Percentiles rank a stretch among this genome's conserved stretches.
phyloP scores from a whole-genome alignment of 768 basidiomycete genomes.

The Suillus hirtellus region DNA sequence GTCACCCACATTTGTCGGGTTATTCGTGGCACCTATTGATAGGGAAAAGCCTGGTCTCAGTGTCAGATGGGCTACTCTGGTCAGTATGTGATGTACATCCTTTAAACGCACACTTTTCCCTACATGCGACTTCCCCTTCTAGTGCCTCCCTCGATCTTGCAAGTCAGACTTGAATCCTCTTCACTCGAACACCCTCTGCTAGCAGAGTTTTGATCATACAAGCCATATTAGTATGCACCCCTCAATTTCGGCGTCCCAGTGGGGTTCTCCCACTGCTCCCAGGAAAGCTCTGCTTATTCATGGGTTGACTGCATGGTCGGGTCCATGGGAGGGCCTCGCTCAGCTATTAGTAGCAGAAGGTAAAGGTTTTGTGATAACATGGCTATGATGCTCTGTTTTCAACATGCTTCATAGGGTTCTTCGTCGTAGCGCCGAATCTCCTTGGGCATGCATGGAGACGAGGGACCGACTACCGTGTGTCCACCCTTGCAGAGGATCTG shows the following conservation, averaged over 20 bases:
- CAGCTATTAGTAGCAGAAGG: conserved; percentile 19
- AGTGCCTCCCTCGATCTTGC: background rate
- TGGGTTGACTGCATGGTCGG: conserved; percentile 19
- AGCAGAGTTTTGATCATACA: background rate
- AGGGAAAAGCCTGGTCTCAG: background rate
- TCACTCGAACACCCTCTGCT: too few species aligned
- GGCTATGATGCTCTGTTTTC: conserved; percentile 6
- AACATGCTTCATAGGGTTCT: conserved; percentile 15
- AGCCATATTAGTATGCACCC: background rate
- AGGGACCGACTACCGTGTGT: conserved; percentile 13
- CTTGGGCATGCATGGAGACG: conserved; percentile 17
- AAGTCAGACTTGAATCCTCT: background rate
- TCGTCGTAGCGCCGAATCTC: conserved; percentile 23
- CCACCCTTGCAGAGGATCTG: conserved; percentile 17
- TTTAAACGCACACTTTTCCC: background rate
- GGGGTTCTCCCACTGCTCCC: conserved; percentile 18
- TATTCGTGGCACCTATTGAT: background rate
- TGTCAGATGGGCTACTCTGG: background rate
- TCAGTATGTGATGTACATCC: background rate
- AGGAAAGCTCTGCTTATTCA: conserved; percentile 19
- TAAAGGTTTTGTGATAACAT: background rate
- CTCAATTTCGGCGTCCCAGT: conserved; percentile 14
- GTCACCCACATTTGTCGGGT: background rate
- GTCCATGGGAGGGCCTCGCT: conserved; percentile 21
- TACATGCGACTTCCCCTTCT: background rate